phyloP scores from a whole-genome alignment of 441 rosid species.

The Jatropha podagrica region DNA sequence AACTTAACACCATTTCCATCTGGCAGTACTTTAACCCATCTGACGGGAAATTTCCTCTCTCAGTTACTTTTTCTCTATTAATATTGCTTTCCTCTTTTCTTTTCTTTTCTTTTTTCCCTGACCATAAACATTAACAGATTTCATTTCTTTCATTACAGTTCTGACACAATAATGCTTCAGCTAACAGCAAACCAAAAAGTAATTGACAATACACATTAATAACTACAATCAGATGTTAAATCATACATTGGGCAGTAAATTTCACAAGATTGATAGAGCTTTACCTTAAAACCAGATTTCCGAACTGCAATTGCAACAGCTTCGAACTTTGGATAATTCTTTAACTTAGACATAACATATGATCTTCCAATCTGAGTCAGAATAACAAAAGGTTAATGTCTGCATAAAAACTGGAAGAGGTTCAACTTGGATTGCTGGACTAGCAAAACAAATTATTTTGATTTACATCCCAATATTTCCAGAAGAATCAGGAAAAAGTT shows the following conservation, averaged over 20 bases:
- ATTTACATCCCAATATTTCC: not conserved
- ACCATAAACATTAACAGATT: not conserved
- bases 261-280: not conserved
- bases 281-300: constrained; percentile 90
- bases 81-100: too few species aligned
- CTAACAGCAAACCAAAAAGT: not conserved
- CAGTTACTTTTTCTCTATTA: not conserved
- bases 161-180: not conserved
- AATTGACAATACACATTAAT: not conserved
- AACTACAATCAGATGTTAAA: not conserved
- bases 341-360: constrained; percentile 76
- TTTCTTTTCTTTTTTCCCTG: not conserved
- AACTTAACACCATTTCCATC: not conserved
- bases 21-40: not conserved
- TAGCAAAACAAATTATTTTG: not conserved
- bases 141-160: not conserved
- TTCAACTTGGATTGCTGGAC: not conserved
- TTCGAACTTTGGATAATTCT: constrained; percentile 90
- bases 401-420: not conserved
- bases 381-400: not conserved
- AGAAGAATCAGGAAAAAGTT: not conserved
- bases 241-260: not conserved
- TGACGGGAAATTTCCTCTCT: not conserved
- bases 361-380: constrained; percentile 72
- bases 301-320: constrained; percentile 77